phyloP scores from a whole-genome alignment of 2,329 filamentous ascomycete genomes.

The Pochonia chlamydosporia region DNA sequence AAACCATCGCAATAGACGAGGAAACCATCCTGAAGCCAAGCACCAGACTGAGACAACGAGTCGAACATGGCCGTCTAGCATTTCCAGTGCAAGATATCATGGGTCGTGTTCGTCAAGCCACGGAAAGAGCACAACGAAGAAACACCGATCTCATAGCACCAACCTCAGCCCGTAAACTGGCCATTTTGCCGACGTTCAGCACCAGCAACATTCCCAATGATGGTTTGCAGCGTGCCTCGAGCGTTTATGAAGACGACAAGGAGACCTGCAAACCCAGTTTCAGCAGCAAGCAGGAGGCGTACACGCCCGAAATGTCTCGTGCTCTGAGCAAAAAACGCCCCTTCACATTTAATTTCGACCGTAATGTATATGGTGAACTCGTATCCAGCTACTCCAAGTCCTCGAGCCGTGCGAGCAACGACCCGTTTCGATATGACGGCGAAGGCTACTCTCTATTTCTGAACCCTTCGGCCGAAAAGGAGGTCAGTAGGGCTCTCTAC shows the following conservation, averaged over 20 bases:
- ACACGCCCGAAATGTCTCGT: background rate
- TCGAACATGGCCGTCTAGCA: background rate
- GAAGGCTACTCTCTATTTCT: constrained; percentile 31
- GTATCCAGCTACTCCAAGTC: constrained; percentile 19
- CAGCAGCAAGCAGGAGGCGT: background rate
- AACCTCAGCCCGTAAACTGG: background rate
- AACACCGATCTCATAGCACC: background rate
- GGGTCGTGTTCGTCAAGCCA: background rate
- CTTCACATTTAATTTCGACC: constrained; percentile 7
- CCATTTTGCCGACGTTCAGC: background rate
- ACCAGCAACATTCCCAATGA: background rate
- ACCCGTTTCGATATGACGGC: constrained; percentile 42
- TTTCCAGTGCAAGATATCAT: background rate
- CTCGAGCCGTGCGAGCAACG: constrained; percentile 29
- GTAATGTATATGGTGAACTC: constrained; percentile 4
- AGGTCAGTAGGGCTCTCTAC: constrained; percentile 35
- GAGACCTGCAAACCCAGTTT: background rate
- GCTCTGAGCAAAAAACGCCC: constrained; percentile 7
- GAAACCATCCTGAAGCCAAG: background rate
- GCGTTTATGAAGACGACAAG: constrained; percentile 6
- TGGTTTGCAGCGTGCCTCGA: constrained; percentile 3
- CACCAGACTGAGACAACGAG: background rate
- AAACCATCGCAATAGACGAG: constrained; percentile 17
- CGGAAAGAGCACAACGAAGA: background rate
- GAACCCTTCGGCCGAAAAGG: constrained; percentile 32